Base-by-base conservation (phyloP, 2,329 filamentous ascomycete species). In the Emergomyces pasteurianus region DNA sequence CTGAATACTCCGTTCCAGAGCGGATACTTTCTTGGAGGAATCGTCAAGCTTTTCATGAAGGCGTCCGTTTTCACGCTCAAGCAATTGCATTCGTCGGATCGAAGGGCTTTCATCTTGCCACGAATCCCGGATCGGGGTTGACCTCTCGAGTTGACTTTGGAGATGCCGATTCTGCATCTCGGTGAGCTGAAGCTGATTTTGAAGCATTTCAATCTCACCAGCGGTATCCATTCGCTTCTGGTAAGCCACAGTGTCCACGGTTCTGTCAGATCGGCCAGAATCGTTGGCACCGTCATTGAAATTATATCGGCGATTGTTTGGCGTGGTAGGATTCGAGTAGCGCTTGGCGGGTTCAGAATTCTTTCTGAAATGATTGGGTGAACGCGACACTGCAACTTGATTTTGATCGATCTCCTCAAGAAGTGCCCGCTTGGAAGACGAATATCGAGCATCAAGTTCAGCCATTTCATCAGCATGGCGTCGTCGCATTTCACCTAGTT, bases 91-190 rank as follows among this genome's bases (percentile, higher is more conserved):
- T 18, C 94, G 86, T 60, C 87, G 83, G 55, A 88, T 72, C 1
- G 90, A 92, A 0, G 90, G 89, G 66, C 86, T 92, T 52, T 94
- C 86, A 47, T 92, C 88, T 61, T 85, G 78, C 72, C 79, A 84
- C 42, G 77, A 73, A 61, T 89, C 86, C 28, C 81, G 81, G 6
- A 76, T 76, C 2, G 86, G 84, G 0, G 84, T 86, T 10, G 77
- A 78, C 54, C 88, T 84, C 46, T 92, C 88, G 49, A 96, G 78
- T 71, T 96, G 91, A 70, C 85, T 91, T 71, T 96, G 89, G 6
- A 97, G 83, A 69, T 97, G 92, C 40, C 89, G 86, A 74, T 96
- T 96, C 68, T 95, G 89, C 90, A 97, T 96, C 73, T 96, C 88
- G 4, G 88, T 86, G 72, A 97, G 84, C 70, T 97, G 92, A 58